These are phyloP conservation scores for Tylopilus vinaceipallidus DNA, from an alignment of 768 basidiomycete species.

Conservation along the genomic window DNA sequence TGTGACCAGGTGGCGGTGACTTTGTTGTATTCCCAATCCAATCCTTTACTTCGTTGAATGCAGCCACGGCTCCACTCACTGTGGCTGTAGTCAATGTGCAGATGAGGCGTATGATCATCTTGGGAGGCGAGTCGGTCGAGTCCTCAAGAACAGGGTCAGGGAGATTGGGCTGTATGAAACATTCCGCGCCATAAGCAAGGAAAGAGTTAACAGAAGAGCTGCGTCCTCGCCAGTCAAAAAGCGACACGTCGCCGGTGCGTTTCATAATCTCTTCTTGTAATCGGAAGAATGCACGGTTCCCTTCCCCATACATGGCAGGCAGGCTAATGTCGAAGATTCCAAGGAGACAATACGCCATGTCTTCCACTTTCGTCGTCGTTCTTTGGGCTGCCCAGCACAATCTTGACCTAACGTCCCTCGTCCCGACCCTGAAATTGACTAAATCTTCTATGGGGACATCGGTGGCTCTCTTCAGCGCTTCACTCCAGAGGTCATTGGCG, in stretches of 20 bases:
- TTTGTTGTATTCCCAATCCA: constrained; percentile 5
- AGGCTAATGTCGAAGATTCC: constrained; percentile 30
- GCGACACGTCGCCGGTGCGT: constrained; percentile 21
- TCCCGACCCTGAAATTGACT: constrained; percentile 13
- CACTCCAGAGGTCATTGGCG: constrained; percentile 7
- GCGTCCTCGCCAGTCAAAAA: constrained; percentile 28
- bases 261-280: constrained; percentile 30
- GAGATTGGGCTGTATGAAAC: constrained; percentile 13
- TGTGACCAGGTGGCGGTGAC: constrained; percentile 17
- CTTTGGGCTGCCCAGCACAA: constrained; percentile 31
- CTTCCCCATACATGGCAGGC: constrained; percentile 29
- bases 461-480: constrained; percentile 15
- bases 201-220: constrained; percentile 22
- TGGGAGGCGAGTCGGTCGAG: constrained; percentile 6
- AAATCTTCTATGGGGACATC: constrained; percentile 10
- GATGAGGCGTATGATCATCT: constrained; percentile 15
- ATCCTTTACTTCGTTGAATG: background rate
- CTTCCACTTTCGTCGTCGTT: constrained; percentile 27
- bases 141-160: constrained; percentile 3
- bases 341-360: constrained; percentile 31
- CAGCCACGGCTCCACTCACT: constrained; percentile 10
- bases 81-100: constrained; percentile 5
- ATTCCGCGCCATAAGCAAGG: constrained; percentile 17
- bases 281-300: constrained; percentile 26
- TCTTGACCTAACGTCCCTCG: constrained; percentile 15